Evolutionary conservation across 169 alveolate genomes (phyloP).

Genomic region (Eimeria acervulina): DNA sequence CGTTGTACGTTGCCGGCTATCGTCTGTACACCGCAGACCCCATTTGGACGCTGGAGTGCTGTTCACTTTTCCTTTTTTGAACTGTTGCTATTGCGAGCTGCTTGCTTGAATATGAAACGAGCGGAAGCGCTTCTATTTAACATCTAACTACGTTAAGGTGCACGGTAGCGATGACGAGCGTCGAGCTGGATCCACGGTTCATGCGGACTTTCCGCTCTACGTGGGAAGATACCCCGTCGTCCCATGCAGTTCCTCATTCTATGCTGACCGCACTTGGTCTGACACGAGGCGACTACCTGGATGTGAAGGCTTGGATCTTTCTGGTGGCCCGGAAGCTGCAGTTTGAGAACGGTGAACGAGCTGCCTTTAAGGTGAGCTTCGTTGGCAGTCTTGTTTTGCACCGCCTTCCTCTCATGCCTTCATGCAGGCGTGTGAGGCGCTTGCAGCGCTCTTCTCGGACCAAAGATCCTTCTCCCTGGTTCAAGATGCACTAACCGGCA

Average conservation of each 20-base stretch:
- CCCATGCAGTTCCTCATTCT: slow-evolving; percentile 63
- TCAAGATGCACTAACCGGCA: slow-evolving; percentile 28
- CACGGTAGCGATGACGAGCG: slow-evolving; percentile 45
- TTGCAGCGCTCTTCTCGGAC: slow-evolving; percentile 62
- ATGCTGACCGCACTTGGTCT: slow-evolving; percentile 38
- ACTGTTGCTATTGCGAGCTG: slow-evolving; percentile 51
- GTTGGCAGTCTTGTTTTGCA: background rate
- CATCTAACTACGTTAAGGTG: background rate
- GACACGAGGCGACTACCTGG: slow-evolving; percentile 71
- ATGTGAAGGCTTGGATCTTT: slow-evolving; percentile 74
- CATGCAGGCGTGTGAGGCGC: slow-evolving; percentile 73
- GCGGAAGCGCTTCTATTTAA: background rate
- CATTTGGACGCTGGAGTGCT: background rate
- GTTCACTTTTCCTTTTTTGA: slow-evolving; percentile 72
- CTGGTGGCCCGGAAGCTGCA: slow-evolving; percentile 74
- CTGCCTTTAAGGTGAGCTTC: slow-evolving; percentile 67
- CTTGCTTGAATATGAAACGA: background rate
- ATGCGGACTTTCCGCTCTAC: slow-evolving; percentile 56
- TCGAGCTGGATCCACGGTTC: slow-evolving; percentile 67
- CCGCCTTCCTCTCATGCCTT: background rate
- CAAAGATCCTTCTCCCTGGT: slow-evolving; percentile 63
- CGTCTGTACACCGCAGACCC: slow-evolving; percentile 72
- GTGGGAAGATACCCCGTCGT: slow-evolving; percentile 76
- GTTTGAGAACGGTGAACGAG: slow-evolving; percentile 67
- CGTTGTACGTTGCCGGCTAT: slow-evolving; percentile 7